Evolutionary conservation across 306 rosid genomes (phyloP).

Genomic region (Nissolia schottii): DNA sequence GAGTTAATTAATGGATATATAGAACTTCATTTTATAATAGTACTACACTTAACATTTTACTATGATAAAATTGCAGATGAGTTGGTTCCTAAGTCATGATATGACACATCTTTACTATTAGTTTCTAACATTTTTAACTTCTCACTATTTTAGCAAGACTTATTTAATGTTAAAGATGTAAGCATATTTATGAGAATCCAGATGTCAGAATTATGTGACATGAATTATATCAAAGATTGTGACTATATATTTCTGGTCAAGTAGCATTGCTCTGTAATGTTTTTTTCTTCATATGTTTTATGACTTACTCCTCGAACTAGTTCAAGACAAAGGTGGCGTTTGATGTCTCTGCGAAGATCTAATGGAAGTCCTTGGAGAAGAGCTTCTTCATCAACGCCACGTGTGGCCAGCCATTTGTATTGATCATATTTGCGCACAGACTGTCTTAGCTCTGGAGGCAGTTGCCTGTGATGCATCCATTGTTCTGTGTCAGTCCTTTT

Average conservation of each 20-base stretch:
- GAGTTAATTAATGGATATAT: background rate
- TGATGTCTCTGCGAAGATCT: constrained; percentile 88
- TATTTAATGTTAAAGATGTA: too few species aligned
- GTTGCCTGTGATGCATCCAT: constrained; percentile 97
- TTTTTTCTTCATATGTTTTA: background rate
- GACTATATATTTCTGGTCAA: too few species aligned
- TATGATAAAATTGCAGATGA: too few species aligned
- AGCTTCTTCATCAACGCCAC: constrained; percentile 88
- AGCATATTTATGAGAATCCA: too few species aligned
- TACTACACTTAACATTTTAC: background rate
- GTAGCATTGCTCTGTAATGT: too few species aligned
- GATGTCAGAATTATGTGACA: too few species aligned
- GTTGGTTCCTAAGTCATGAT: too few species aligned
- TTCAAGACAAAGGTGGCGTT: constrained; percentile 95
- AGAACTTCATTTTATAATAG: background rate
- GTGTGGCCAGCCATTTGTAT: constrained; percentile 89
- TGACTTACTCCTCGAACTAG: constrained; percentile 81
- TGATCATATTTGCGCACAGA: constrained; percentile 78
- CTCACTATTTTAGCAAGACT: too few species aligned
- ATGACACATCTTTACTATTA: too few species aligned
- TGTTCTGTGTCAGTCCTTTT: constrained; percentile 86
- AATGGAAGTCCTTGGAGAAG: constrained; percentile 70
- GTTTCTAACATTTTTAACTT: too few species aligned
- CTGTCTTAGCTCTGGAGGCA: constrained; percentile 63
- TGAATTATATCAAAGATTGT: too few species aligned